Conservation (phyloP, 2,329 filamentous ascomycete genomes). For the Fusarium sp. region DNA sequence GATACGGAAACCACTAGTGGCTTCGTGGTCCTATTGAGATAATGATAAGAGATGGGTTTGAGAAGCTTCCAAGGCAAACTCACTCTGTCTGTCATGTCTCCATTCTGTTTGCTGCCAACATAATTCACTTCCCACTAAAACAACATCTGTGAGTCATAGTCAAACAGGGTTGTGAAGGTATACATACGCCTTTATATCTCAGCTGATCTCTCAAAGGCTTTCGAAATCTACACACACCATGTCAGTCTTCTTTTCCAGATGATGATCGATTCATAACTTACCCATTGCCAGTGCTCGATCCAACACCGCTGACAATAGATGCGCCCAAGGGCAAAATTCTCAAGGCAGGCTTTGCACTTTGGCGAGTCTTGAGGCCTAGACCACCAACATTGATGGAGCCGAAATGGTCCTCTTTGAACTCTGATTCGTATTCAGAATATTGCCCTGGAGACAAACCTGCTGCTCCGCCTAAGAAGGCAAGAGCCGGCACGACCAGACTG, state of each 20-base stretch:
- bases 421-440: not conserved
- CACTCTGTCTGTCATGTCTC: constrained; percentile 7
- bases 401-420: not conserved
- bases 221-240: not conserved
- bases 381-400: not conserved
- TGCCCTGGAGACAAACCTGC: not conserved
- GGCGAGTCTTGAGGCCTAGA: not conserved
- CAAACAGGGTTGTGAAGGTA: too few species aligned
- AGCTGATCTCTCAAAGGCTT: constrained; percentile 1
- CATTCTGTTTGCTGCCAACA: constrained; percentile 8
- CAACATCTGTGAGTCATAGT: too few species aligned
- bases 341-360: not conserved
- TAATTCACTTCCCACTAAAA: not conserved
- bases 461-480: not conserved
- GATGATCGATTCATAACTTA: not conserved
- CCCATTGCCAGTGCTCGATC: constrained; percentile 2
- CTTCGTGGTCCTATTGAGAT: not conserved
- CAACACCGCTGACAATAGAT: constrained; percentile 12
- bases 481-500: constrained; percentile 3
- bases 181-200: constrained; percentile 1
- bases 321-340: constrained; percentile 8
- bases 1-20: not conserved
- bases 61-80: not conserved
- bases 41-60: not conserved
- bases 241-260: not conserved